Base-by-base conservation (phyloP, 140 eudicot species). In the Flaveria floridana region DNA sequence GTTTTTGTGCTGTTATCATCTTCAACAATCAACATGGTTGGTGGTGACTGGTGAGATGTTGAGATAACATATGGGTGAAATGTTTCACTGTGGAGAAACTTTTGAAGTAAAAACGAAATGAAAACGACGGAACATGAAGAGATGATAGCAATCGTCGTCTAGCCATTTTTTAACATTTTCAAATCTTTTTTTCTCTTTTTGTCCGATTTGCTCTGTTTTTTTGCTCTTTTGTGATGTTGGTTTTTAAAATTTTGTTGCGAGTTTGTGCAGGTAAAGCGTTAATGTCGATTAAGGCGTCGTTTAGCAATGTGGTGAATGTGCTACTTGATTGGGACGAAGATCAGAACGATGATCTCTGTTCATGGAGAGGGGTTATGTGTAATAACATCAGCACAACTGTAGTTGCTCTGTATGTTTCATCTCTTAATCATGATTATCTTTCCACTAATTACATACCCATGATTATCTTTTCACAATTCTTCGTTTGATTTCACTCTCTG, bases 341-440 rank as follows among this genome's bases (percentile, higher is more conserved):
- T 67, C 91, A 84, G 62, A 82, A 85, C 66, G 89, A 77, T 18
- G 97, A 89, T 68, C 84, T 84, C 28, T 92, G 97, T 70, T 87
- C 95, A 0, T 92, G 97, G 97, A 76, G 94, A 67, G 97, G 97
- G 25, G 81, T 92, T 10, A 0, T 81, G 16, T 92, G 97, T 79
- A 89, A 84, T 21, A 92, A 89, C 76, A 30, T 84, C 69, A 82
- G 82, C 87, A 63, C 82, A 0, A 79, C 95, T 13, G 95, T 92
- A 8, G 90, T 87, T 80, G 83, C 92, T 64, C 75, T 92, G 96
- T 92, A 86, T 9, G 95, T 78, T 68, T 44, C 61, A 70, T 16
- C 21, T 18, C 9, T 50, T 44, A 52, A 10, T 70, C 13, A 37
- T 41, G 34, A 25, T 21, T 58, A 37, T 48, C n/a, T 26, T 41